Percentiles rank a stretch among this genome's conserved stretches.
Evolutionary conservation across 192 early-diverging fungal genomes (phyloP).

Genomic region (Entrophospora sp.): DNA sequence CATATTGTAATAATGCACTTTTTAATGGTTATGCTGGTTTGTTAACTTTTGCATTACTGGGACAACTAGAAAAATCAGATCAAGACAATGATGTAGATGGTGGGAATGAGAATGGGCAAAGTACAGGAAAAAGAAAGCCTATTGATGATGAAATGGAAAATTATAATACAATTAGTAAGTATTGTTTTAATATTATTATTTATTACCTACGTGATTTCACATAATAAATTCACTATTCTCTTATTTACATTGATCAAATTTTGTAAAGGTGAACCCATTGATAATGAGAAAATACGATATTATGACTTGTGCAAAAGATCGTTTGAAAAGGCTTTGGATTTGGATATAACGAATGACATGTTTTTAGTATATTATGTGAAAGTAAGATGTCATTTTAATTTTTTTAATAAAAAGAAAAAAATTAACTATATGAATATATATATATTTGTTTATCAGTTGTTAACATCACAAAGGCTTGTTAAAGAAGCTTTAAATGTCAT

Average conservation of each 20-base stretch:
- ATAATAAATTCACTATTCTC: too few relatives aligned
- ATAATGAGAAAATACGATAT: not conserved
- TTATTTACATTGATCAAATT: not conserved
- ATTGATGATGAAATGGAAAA: too few relatives aligned
- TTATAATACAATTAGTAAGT: too few relatives aligned
- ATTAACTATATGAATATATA: too few relatives aligned
- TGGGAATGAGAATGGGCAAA: too few relatives aligned
- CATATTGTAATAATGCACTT: slow-evolving; percentile 7
- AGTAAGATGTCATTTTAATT: not conserved
- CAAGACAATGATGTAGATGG: too few relatives aligned
- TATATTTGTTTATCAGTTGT: not conserved
- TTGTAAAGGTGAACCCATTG: not conserved
- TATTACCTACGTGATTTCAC: too few relatives aligned
- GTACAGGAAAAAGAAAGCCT: too few relatives aligned
- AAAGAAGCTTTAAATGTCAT: not conserved
- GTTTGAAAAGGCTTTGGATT: not conserved
- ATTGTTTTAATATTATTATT: too few relatives aligned
- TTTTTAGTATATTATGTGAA: not conserved
- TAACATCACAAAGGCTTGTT: not conserved
- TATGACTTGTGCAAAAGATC: not conserved
- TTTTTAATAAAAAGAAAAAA: too few relatives aligned
- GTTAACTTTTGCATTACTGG: not conserved
- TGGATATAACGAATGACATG: slow-evolving; percentile 13
- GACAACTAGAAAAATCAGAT: too few relatives aligned
- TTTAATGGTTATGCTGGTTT: slow-evolving; percentile 7